These are phyloP conservation scores for Solanum stenotomum DNA, from an alignment of 257 asterid species.

Conservation along the genomic window DNA sequence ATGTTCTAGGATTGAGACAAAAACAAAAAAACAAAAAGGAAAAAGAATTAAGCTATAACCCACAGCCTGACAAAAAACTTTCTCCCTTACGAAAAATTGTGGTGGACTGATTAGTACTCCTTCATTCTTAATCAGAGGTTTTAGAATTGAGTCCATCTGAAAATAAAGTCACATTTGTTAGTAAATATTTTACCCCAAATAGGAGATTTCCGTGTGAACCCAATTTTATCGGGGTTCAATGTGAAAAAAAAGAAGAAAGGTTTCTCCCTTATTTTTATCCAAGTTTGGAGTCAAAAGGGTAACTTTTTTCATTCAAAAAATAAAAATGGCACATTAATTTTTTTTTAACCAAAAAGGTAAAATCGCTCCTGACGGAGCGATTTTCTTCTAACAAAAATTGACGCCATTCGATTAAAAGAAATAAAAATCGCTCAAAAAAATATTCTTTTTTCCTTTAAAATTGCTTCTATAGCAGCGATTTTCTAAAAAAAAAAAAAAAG, in stretches of 20 bases:
- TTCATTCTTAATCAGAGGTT: accelerated
- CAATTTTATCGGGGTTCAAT: background rate
- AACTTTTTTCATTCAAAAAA: too few species aligned
- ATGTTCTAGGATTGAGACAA: background rate
- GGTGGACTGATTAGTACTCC: too few species aligned
- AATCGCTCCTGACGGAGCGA: too few species aligned
- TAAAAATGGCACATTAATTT: too few species aligned
- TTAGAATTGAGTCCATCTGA: accelerated
- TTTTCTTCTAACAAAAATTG: too few species aligned
- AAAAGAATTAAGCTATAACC: background rate
- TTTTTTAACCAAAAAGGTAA: too few species aligned
- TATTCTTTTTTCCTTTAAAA: too few species aligned
- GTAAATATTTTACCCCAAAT: accelerated
- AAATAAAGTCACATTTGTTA: accelerated
- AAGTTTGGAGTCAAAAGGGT: too few species aligned
- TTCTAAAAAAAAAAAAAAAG: too few species aligned
- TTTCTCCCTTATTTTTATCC: background rate
- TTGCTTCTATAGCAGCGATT: too few species aligned
- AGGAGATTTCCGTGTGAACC: accelerated
- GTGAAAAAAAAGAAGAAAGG: background rate
- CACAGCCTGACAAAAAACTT: background rate
- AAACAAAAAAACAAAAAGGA: background rate
- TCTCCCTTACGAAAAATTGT: accelerated
- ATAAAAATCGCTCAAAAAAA: too few species aligned
- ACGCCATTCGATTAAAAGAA: too few species aligned